Evolutionary conservation across 371 early-diverging fungal genomes (phyloP).

Genomic region (Zancudomyces culisetae): DNA sequence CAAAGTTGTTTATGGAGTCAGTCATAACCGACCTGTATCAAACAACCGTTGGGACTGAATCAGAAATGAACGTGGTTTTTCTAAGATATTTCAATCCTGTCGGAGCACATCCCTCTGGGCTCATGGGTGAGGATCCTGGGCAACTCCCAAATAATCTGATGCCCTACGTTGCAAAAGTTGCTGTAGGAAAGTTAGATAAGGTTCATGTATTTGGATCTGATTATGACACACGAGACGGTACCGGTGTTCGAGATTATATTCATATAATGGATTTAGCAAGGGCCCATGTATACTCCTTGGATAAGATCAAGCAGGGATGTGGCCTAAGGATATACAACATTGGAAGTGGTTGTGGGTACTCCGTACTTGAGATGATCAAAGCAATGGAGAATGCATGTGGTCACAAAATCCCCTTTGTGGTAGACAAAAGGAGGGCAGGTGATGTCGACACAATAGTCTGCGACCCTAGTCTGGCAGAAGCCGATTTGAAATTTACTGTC

Average conservation of each 20-base stretch:
- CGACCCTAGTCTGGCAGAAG: slow-evolving; percentile 44
- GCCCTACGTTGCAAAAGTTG: slow-evolving; percentile 69
- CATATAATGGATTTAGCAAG: slow-evolving; percentile 74
- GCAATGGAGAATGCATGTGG: slow-evolving; percentile 53
- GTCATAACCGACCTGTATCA: slow-evolving; percentile 54
- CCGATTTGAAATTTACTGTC: slow-evolving; percentile 55
- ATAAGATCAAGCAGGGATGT: slow-evolving; percentile 27
- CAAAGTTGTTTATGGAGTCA: slow-evolving; percentile 65
- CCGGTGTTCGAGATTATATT: slow-evolving; percentile 73
- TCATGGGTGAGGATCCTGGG: slow-evolving; percentile 72
- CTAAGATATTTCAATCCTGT: slow-evolving; percentile 83
- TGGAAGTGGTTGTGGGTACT: slow-evolving; percentile 67
- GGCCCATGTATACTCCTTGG: slow-evolving; percentile 64
- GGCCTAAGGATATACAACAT: slow-evolving; percentile 46
- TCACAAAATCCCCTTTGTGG: slow-evolving; percentile 35
- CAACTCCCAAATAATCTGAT: slow-evolving; percentile 74
- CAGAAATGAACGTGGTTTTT: slow-evolving; percentile 47
- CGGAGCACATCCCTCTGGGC: slow-evolving; percentile 67
- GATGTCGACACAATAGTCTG: slow-evolving; percentile 71
- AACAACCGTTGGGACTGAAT: slow-evolving; percentile 23
- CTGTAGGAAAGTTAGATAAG: slow-evolving; percentile 45
- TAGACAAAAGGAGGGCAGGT: slow-evolving; percentile 54
- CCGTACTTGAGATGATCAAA: slow-evolving; percentile 66
- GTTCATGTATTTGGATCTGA: slow-evolving; percentile 66
- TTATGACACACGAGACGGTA: slow-evolving; percentile 73